Percentiles rank a stretch among this genome's conserved stretches.
These are phyloP conservation scores for Cyamopsis tetragonoloba DNA, from an alignment of 306 rosid species.

Conservation along the genomic window DNA sequence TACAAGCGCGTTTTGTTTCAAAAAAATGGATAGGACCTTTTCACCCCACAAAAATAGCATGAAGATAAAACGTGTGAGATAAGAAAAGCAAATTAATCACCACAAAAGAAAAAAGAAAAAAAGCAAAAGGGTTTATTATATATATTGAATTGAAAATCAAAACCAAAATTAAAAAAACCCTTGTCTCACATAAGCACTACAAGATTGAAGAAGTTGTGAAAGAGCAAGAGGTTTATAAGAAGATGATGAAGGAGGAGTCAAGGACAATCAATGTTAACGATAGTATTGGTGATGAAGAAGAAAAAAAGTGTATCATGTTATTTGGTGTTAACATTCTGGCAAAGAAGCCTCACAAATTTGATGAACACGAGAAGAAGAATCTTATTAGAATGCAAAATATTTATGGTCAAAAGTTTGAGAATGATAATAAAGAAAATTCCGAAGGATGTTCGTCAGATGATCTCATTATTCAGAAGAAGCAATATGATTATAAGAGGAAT, in stretches of 20 bases:
- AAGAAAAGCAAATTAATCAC: neutral
- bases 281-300: no score
- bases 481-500: constrained; percentile 36
- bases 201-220: neutral
- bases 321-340: constrained; percentile 54
- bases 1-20: neutral
- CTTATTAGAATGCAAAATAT: no score
- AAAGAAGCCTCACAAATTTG: neutral
- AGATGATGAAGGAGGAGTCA: constrained; percentile 23
- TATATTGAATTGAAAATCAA: neutral
- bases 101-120: neutral
- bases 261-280: constrained; percentile 30
- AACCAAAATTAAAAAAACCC: neutral
- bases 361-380: constrained; percentile 31
- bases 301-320: constrained; percentile 37
- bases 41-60: neutral
- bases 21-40: neutral
- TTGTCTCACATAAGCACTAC: neutral
- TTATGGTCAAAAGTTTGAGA: no score
- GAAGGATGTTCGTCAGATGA: constrained; percentile 52
- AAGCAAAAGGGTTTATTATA: neutral
- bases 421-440: neutral
- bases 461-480: constrained; percentile 30
- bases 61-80: neutral
- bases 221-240: neutral